These are phyloP conservation scores for Clarkia xantiana DNA, from an alignment of 345 rosid species.

Conservation along the genomic window DNA sequence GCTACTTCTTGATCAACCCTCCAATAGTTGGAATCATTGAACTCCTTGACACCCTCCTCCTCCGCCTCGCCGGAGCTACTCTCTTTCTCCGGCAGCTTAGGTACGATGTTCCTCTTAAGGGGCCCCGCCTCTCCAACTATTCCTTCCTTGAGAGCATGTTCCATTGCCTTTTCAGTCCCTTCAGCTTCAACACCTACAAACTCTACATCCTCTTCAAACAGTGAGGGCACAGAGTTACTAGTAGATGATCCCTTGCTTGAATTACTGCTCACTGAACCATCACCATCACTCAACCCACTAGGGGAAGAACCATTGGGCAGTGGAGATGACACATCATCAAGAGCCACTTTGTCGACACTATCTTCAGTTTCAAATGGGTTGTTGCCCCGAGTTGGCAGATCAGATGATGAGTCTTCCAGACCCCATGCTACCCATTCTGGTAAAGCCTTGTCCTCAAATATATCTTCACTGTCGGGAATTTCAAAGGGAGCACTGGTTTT, in stretches of 20 bases:
- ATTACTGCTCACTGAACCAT: slow-evolving; percentile 25
- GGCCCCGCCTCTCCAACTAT: slow-evolving; percentile 95
- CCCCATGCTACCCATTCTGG: slow-evolving; percentile 94
- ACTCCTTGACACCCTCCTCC: slow-evolving; percentile 57
- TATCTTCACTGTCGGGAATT: slow-evolving; percentile 34
- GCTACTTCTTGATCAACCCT: slow-evolving; percentile 82
- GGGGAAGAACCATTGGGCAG: slow-evolving; percentile 44
- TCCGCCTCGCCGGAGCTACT: slow-evolving; percentile 28
- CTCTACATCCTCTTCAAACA: slow-evolving; percentile 96
- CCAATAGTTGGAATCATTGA: slow-evolving; percentile 90
- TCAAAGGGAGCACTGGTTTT: slow-evolving; percentile 35
- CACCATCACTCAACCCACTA: slow-evolving; percentile 21
- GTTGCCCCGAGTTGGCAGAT: slow-evolving; percentile 37
- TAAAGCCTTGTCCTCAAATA: slow-evolving; percentile 38
- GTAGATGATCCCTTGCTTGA: slow-evolving; percentile 26
- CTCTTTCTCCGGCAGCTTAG: slow-evolving; percentile 40
- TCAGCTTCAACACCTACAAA: slow-evolving; percentile 82
- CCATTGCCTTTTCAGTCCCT: slow-evolving; percentile 94
- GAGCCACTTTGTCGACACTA: slow-evolving; percentile 18
- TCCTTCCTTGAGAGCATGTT: slow-evolving; percentile 81
- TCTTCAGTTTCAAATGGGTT: slow-evolving; percentile 59
- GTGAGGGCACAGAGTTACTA: slow-evolving; percentile 20
- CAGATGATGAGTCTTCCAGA: slow-evolving; percentile 22
- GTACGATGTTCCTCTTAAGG: slow-evolving; percentile 41
- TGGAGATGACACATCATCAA: slow-evolving; percentile 22